Conservation (phyloP, 495 filamentous ascomycete genomes). For the Podospora conica region DNA sequence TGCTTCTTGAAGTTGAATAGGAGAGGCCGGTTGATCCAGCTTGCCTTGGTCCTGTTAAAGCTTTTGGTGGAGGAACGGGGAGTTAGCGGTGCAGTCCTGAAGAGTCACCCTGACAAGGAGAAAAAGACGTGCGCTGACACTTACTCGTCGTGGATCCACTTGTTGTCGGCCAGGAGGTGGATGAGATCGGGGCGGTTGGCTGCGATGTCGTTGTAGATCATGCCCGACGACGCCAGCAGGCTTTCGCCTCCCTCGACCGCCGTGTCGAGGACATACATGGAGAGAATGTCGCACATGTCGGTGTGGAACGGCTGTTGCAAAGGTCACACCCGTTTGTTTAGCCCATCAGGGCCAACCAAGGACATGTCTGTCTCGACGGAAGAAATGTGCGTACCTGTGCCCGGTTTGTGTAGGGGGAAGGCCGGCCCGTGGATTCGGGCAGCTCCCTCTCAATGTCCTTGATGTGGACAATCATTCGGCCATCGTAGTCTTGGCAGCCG, state of each 20-base stretch:
- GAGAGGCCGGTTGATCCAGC: conserved; percentile 1
- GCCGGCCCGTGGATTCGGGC: too few species aligned
- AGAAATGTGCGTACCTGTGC: too few species aligned
- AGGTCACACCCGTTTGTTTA: too few species aligned
- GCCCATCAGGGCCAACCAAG: too few species aligned
- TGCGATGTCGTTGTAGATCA: conserved; percentile 12
- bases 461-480: conserved; percentile 4
- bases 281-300: conserved; percentile 6
- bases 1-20: not conserved
- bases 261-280: conserved; percentile 1
- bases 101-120: too few species aligned
- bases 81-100: too few species aligned
- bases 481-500: too few species aligned
- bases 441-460: too few species aligned
- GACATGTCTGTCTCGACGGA: too few species aligned
- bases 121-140: too few species aligned
- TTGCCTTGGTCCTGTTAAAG: not conserved
- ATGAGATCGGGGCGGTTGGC: conserved; percentile 7
- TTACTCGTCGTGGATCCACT: conserved; percentile 12
- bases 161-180: conserved; percentile 1
- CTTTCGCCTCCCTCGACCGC: not conserved
- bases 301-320: conserved; percentile 14
- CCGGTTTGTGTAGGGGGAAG: too few species aligned
- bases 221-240: conserved; percentile 2
- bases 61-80: not conserved